These are phyloP conservation scores for Globisporangium cystogenes DNA, from an alignment of 352 stramenopile genomes.

Conservation along the genomic window DNA sequence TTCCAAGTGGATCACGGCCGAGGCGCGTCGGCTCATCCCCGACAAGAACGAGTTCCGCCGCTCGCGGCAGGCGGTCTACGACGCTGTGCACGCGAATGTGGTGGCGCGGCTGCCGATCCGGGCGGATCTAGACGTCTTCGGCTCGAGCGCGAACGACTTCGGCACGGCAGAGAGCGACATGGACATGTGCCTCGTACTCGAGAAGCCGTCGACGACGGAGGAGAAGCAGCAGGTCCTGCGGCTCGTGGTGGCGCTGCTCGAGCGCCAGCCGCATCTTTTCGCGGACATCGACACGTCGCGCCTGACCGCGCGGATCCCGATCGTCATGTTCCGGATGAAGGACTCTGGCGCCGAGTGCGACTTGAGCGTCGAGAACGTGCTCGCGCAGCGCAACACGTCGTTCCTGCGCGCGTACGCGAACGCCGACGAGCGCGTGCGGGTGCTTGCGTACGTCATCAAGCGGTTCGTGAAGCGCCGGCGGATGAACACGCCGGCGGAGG, in stretches of 20 bases:
- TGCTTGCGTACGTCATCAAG: constrained; percentile 80
- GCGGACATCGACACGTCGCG: constrained; percentile 66
- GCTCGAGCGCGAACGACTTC: constrained; percentile 97
- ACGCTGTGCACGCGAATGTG: constrained; percentile 53
- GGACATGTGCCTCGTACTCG: constrained; percentile 90
- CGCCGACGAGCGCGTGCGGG: constrained; percentile 63
- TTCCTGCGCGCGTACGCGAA: constrained; percentile 92
- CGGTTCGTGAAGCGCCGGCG: constrained; percentile 73
- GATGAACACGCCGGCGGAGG: constrained; percentile 81
- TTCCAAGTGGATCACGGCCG: constrained; percentile 42
- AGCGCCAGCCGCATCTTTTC: constrained; percentile 62
- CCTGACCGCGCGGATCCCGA: constrained; percentile 95
- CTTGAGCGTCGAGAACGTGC: constrained; percentile 93
- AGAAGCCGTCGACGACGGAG: constrained; percentile 24
- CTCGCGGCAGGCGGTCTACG: constrained; percentile 62
- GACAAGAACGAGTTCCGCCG: constrained; percentile 51
- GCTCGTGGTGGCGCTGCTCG: constrained; percentile 49
- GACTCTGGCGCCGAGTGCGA: constrained; percentile 68
- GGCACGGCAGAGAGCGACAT: constrained; percentile 90
- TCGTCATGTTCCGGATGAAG: constrained; percentile 95
- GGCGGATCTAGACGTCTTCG: constrained; percentile 88
- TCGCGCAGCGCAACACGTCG: constrained; percentile 96
- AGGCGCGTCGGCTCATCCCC: constrained; percentile 55
- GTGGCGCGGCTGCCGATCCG: constrained; percentile 47
- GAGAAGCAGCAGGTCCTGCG: constrained; percentile 67